These are phyloP conservation scores for Novymonas esmeraldas DNA, from an alignment of 208 protist genomes.

Conservation along the genomic window DNA sequence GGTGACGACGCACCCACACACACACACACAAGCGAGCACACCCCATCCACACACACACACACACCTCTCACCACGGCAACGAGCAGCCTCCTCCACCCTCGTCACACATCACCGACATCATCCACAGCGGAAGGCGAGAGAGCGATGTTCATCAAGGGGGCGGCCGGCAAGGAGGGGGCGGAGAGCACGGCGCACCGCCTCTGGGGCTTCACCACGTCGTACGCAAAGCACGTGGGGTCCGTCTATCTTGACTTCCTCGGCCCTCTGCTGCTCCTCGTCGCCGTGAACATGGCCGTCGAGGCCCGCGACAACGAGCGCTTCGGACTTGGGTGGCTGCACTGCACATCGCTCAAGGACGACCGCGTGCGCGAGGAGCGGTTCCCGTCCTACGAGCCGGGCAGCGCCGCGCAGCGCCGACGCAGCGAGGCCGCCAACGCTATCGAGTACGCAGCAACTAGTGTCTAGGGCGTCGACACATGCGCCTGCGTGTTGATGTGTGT, in stretches of 20 bases:
- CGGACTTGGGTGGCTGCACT: constrained; percentile 79
- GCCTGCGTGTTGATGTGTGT: background rate
- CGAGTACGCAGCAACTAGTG: constrained; percentile 57
- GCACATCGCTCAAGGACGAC: constrained; percentile 61
- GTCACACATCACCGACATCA: too few species aligned
- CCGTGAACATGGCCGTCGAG: constrained; percentile 55
- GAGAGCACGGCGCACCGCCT: constrained; percentile 16
- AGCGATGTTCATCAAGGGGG: constrained; percentile 26
- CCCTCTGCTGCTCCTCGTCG: constrained; percentile 54
- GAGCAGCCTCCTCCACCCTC: too few species aligned
- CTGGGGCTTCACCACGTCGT: constrained; percentile 63
- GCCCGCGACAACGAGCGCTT: constrained; percentile 77
- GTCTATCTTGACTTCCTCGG: constrained; percentile 61
- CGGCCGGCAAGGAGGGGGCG: constrained; percentile 11
- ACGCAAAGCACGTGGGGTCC: constrained; percentile 43
- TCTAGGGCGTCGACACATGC: constrained; percentile 29
- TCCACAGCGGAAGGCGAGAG: too few species aligned
- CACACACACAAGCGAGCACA: background rate
- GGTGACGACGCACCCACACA: background rate
- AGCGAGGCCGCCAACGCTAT: constrained; percentile 64
- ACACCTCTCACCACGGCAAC: too few species aligned
- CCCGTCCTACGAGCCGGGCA: constrained; percentile 73
- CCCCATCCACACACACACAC: background rate
- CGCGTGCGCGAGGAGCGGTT: constrained; percentile 75
- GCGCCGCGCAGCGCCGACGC: constrained; percentile 64